Evolutionary conservation across 179 eudicot genomes (phyloP), one percentile per base, ranked within the genome.

Genomic region (Beta macrorhiza): DNA sequence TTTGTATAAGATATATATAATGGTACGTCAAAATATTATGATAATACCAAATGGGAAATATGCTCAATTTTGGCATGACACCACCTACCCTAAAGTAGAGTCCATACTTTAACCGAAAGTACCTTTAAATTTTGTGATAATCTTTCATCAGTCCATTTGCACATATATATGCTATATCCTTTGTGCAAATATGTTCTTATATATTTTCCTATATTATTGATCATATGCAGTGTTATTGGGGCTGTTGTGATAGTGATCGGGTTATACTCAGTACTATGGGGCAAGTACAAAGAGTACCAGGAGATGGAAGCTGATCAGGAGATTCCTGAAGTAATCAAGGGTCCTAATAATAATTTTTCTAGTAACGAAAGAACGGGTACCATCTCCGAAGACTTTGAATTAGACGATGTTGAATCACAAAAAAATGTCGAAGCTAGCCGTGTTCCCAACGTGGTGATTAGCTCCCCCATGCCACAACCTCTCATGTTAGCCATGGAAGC

Each of bases 201-300:
- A n/a, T 17, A 67, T 44, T 55, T 22, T 6, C 12, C 22, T 44
- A 13, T 5, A 16, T 42, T 74, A 22, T 76, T 15, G 7, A 58
- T 71, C 37, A 74, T 5, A 29, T 56, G 78, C 89, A 97, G 99
- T 73, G 83, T 92, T 74, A 67, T 92, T 13, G 99, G 99, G 12
- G 87, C 97, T 16, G 78, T 87, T 1, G 75, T 94, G 80, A 97
- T 97, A n/a, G 97, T 94, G 80, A 79, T 86, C 12, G 99, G 99
- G 61, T 82, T 97, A 5, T 97, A 94, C 87, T 83, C 97, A 0
- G 99, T 97, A 9, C 82, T 94, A 57, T 94, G 99, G 99, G 99
- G 97, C 3, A 97, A 97, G 74, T 89, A 91, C 93, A 94, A 89
- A 78, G 99, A 97, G 71, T 80, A 77, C 89, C 86, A 91, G 55